Evolutionary conservation across 352 stramenopile species (phyloP).

Genomic region (Globisporangium viniferum): DNA sequence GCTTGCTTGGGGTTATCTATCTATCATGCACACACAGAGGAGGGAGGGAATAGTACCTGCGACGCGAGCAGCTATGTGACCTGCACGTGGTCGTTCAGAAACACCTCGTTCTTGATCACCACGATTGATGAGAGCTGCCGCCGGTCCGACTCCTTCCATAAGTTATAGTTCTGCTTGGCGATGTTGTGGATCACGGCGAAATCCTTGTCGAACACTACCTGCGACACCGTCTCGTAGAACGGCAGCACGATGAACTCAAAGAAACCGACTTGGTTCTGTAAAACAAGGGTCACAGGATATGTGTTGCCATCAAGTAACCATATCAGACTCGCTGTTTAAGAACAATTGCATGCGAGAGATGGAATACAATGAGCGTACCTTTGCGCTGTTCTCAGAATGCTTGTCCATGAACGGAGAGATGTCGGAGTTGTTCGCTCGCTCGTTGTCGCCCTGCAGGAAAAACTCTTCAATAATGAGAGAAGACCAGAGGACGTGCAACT

Average conservation of each 20-base stretch:
- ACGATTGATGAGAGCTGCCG: slow-evolving; percentile 81
- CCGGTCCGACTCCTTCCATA: slow-evolving; percentile 81
- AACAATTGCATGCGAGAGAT: too few species aligned
- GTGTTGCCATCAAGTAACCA: too few species aligned
- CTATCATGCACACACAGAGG: neutral
- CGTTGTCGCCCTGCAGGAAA: slow-evolving; percentile 93
- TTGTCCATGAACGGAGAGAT: slow-evolving; percentile 93
- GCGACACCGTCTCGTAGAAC: slow-evolving; percentile 75
- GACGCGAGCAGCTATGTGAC: slow-evolving; percentile 18
- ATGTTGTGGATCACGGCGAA: slow-evolving; percentile 73
- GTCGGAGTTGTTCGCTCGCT: slow-evolving; percentile 83
- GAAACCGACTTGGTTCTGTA: slow-evolving; percentile 82
- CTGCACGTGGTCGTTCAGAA: slow-evolving; percentile 66
- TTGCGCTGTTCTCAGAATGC: slow-evolving; percentile 82
- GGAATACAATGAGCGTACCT: slow-evolving; percentile 26
- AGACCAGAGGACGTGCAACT: slow-evolving; percentile 89
- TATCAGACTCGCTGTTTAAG: too few species aligned
- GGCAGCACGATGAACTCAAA: slow-evolving; percentile 85
- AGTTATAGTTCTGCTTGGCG: slow-evolving; percentile 80
- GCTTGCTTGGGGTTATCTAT: neutral
- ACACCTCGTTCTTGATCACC: slow-evolving; percentile 76
- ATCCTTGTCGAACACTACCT: slow-evolving; percentile 74
- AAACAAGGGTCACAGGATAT: neutral
- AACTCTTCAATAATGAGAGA: slow-evolving; percentile 94
- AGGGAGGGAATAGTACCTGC: neutral